Evolutionary conservation across 768 basidiomycete species (phyloP).

Genomic region (Clavulina sp.): DNA sequence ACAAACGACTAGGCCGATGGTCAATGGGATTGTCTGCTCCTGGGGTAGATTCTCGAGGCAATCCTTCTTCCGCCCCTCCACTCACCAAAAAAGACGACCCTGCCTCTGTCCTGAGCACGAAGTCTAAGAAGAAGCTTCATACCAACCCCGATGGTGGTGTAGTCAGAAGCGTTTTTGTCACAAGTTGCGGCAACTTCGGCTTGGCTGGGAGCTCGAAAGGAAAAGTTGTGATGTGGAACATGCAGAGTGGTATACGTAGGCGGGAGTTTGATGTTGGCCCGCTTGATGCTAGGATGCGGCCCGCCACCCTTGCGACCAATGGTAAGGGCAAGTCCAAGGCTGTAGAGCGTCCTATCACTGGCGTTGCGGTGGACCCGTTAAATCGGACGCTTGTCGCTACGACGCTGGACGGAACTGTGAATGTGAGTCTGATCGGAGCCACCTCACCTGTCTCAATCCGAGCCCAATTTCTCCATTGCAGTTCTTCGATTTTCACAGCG

Average conservation of each 20-base stretch:
- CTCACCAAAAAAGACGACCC: background rate
- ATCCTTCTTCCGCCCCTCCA: background rate
- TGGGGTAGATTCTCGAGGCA: background rate
- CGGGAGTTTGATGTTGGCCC: constrained; percentile 56
- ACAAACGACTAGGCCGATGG: constrained; percentile 49
- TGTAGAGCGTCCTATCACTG: constrained; percentile 61
- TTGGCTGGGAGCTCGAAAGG: constrained; percentile 69
- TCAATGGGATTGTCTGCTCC: background rate
- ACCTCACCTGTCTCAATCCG: background rate
- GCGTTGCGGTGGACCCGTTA: constrained; percentile 70
- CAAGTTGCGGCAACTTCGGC: constrained; percentile 92
- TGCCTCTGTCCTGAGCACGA: background rate
- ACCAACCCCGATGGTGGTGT: background rate
- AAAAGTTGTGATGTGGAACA: constrained; percentile 80
- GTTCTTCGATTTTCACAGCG: constrained; percentile 95
- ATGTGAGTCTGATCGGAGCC: constrained; percentile 33
- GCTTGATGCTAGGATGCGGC: constrained; percentile 20
- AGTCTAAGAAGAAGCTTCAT: too few relatives aligned
- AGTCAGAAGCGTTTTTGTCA: constrained; percentile 50
- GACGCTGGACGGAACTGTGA: constrained; percentile 77
- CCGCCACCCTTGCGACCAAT: constrained; percentile 19
- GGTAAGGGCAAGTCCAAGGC: too few relatives aligned
- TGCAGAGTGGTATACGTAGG: constrained; percentile 83
- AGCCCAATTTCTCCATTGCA: constrained; percentile 17
- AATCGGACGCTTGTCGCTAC: constrained; percentile 67